Percentiles rank a stretch among this genome's conserved stretches.
Evolutionary conservation across 2,329 filamentous ascomycete species (phyloP).

Genomic region (Fonsecaea pedrosoi): DNA sequence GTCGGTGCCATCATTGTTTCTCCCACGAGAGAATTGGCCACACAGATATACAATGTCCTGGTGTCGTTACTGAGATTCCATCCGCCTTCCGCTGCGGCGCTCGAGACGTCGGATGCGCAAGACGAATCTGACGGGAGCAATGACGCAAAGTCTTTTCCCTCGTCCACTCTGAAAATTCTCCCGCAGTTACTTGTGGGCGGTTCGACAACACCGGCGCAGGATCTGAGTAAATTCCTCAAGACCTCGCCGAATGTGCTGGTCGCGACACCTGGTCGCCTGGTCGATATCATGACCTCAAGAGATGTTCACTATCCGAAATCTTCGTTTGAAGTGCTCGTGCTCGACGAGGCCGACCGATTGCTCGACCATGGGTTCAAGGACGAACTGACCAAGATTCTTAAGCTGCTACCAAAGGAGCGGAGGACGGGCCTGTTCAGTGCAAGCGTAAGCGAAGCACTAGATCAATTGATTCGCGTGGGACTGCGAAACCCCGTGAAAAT

Average conservation of each 20-base stretch:
- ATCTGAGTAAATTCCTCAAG: constrained; percentile 82
- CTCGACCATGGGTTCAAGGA: constrained; percentile 94
- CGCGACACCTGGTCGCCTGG: constrained; percentile 85
- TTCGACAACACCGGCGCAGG: constrained; percentile 79
- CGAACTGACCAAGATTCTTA: constrained; percentile 76
- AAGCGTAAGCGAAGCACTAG: constrained; percentile 92
- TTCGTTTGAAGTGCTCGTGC: constrained; percentile 87
- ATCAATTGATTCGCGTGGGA: constrained; percentile 89
- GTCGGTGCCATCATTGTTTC: constrained; percentile 90
- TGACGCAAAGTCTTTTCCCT: constrained; percentile 23
- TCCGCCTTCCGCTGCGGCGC: constrained; percentile 67
- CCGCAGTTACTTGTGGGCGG: constrained; percentile 90
- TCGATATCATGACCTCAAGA: constrained; percentile 83
- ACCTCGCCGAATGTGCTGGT: constrained; percentile 87
- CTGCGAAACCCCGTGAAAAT: constrained; percentile 94
- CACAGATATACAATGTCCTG: constrained; percentile 86
- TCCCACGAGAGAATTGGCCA: constrained; percentile 88
- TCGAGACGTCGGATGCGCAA: constrained; percentile 49
- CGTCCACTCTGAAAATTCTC: constrained; percentile 66
- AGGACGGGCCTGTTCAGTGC: constrained; percentile 94
- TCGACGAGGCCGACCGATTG: constrained; percentile 93
- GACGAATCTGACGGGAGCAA: constrained; percentile 47
- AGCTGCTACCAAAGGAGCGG: constrained; percentile 86
- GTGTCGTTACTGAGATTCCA: constrained; percentile 82
- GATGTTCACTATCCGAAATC: constrained; percentile 88